Evolutionary conservation across 257 asterid species (phyloP), one percentile per base, ranked within the genome.

Genomic region (Solanum habrochaites): DNA sequence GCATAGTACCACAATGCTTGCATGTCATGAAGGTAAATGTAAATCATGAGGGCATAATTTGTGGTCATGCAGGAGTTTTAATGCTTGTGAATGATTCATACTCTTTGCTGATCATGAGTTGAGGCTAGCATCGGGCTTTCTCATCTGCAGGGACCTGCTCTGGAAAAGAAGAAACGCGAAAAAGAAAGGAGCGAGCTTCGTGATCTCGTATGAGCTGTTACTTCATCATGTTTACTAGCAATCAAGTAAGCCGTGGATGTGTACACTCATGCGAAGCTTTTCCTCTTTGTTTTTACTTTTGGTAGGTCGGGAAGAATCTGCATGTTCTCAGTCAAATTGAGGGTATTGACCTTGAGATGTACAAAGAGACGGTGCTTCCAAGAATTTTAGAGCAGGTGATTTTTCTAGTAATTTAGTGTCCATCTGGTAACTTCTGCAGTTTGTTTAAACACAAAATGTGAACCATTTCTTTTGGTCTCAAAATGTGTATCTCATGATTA

Each of bases 171-270:
- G 91, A 97, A 96, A 89, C 96, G 98, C 86, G 99, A 94, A 88
- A 97, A 95, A 87, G 99, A 97, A 92, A 94, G 99, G 94, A 95
- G 93, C 90, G 99, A 97, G 93, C 99, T 97, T 83, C 98, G 99
- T 73, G 99, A 97, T 92, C 99, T 97, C 87, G 99, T 97, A 96
- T 85, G 75, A 82, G 88, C 85, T 64, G 89, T 77, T 72, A 82
- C 66, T 69, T 73, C 69, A 72, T 85, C 88, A 82, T 62, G 78
- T 49, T 78, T 78, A 78, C 66, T 70, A 47, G 84, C 85, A 89
- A 81, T 56, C 89, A 88, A 86, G 31, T 80, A 75, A 71, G 80
- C 88, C 75, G 40, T 40, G 78, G 86, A 75, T 82, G 52, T 86
- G 42, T 43, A 86, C 90, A 88, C 90, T 90, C 75, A 93, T 86